These are phyloP conservation scores for Henckelia pumila DNA, from an alignment of 257 asterid species.

Conservation along the genomic window DNA sequence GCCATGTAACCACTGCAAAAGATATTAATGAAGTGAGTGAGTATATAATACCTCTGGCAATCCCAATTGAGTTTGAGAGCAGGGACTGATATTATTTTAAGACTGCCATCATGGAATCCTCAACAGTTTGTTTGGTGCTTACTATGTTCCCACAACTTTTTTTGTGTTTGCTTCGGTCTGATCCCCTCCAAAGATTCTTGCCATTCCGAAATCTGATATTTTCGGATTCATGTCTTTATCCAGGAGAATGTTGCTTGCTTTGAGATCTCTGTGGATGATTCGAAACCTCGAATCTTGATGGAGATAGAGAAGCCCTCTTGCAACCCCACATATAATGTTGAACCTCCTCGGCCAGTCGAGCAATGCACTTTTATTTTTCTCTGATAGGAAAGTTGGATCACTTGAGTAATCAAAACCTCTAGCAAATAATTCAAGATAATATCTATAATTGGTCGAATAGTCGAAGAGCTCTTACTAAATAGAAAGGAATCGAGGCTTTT, in stretches of 20 bases:
- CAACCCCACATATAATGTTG: conserved; percentile 64
- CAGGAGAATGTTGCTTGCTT: conserved; percentile 71
- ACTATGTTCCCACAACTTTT: conserved; percentile 78
- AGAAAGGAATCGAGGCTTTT: conserved; percentile 63
- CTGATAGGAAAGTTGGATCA: conserved; percentile 26
- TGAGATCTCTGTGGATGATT: conserved; percentile 74
- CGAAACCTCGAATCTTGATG: conserved; percentile 84
- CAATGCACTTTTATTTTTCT: conserved; percentile 42
- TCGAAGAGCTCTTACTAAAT: conserved; percentile 45
- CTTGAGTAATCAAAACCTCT: too few relatives aligned
- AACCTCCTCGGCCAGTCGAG: conserved; percentile 64
- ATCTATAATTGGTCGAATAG: not conserved
- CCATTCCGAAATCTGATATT: conserved; percentile 87
- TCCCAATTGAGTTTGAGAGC: not conserved
- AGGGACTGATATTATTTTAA: not conserved
- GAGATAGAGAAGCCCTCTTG: conserved; percentile 69
- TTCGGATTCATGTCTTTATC: conserved; percentile 67
- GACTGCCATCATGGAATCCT: too few relatives aligned
- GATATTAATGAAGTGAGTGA: not conserved
- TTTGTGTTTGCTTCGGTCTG: conserved; percentile 70
- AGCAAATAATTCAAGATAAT: not conserved
- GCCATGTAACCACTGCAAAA: conserved; percentile 75
- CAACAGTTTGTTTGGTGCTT: conserved; percentile 25
- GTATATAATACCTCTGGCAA: too few relatives aligned
- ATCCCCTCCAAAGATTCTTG: conserved; percentile 72